Conservation (phyloP, 306 rosid genomes). For the Lithocarpus polystachyus region DNA sequence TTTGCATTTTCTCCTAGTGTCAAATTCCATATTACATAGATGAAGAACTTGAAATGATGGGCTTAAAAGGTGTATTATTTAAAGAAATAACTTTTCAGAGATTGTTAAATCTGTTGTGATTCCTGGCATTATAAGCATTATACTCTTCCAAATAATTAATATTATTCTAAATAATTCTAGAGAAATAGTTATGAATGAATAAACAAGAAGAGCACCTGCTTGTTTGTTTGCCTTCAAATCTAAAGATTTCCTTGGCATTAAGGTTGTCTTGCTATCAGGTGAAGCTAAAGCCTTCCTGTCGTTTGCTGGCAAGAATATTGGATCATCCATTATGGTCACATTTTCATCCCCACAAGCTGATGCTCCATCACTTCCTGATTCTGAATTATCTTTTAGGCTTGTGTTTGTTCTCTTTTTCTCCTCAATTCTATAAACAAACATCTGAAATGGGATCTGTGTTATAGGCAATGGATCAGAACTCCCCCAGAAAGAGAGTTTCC, state of each 20-base stretch:
- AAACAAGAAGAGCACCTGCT: constrained; percentile 40
- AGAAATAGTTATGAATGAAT: background rate
- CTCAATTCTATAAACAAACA: constrained; percentile 57
- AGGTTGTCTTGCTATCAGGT: constrained; percentile 43
- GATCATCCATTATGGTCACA: constrained; percentile 52
- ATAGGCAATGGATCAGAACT: constrained; percentile 35
- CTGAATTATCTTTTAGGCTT: constrained; percentile 55
- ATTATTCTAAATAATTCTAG: background rate
- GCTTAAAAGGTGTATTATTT: no score
- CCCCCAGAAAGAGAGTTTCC: constrained; percentile 62
- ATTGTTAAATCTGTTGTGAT: no score
- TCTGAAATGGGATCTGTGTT: constrained; percentile 73
- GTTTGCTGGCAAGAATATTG: constrained; percentile 28
- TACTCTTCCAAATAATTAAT: background rate
- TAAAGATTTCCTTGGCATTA: constrained; percentile 33
- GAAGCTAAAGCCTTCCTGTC: constrained; percentile 46
- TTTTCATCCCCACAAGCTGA: constrained; percentile 71
- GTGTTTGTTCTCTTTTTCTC: constrained; percentile 47
- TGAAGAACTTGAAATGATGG: no score
- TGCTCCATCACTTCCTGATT: constrained; percentile 70
- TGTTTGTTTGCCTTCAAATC: constrained; percentile 43
- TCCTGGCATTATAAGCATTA: no score
- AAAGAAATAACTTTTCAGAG: no score
- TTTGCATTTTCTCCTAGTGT: no score
- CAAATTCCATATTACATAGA: no score